Conservation (phyloP, 164 flowering plant genomes). For the Brasenia schreberi region DNA sequence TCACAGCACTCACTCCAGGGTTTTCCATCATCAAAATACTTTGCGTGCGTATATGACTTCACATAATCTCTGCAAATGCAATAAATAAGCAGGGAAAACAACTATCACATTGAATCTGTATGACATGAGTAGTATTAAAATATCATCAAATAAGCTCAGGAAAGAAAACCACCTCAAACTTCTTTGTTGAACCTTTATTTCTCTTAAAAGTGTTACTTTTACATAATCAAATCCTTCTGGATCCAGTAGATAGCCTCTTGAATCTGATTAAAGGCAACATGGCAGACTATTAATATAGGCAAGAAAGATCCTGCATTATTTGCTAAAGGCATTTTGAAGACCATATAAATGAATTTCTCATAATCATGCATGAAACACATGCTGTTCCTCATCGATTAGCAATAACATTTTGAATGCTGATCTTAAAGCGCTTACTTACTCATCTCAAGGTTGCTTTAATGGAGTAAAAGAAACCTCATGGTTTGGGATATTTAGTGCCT, state of each 20-base stretch:
- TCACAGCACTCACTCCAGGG: slow-evolving; percentile 99
- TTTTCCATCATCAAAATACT: slow-evolving; percentile 88
- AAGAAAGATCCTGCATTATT: background rate
- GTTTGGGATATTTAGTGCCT: too few species aligned
- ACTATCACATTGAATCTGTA: too few species aligned
- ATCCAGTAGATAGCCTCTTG: slow-evolving; percentile 96
- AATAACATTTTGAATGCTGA: too few species aligned
- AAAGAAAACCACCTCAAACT: slow-evolving; percentile 48
- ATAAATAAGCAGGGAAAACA: too few species aligned
- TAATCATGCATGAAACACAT: background rate
- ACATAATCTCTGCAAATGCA: slow-evolving; percentile 71
- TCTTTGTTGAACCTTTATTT: slow-evolving; percentile 80
- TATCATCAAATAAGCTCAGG: background rate
- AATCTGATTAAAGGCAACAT: slow-evolving; percentile 40
- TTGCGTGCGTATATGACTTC: slow-evolving; percentile 86
- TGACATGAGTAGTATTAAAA: background rate
- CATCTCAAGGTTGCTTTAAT: too few species aligned
- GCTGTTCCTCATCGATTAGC: too few species aligned
- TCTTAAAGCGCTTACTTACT: too few species aligned
- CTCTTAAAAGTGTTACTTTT: slow-evolving; percentile 76
- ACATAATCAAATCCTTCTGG: slow-evolving; percentile 93
- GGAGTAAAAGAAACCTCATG: too few species aligned
- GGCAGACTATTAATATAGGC: background rate
- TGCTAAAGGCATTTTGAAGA: background rate
- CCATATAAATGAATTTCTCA: background rate